Evolutionary conservation across 2,329 filamentous ascomycete genomes (phyloP).

Genomic region (Colletotrichum eremochloae): DNA sequence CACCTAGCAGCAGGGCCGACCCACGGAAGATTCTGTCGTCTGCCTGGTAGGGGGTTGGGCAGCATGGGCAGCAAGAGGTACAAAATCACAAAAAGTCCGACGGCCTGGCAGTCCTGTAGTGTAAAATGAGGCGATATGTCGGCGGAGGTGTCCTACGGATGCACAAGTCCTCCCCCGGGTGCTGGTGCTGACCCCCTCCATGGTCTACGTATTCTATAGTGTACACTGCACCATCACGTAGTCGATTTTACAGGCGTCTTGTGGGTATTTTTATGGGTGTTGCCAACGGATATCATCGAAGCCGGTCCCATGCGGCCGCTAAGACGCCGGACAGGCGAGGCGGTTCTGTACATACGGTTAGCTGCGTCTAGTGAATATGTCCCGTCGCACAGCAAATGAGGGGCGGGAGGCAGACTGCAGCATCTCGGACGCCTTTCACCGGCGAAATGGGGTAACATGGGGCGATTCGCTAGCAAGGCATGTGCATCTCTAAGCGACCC

Average conservation of each 20-base stretch:
- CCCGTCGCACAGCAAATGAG: not conserved
- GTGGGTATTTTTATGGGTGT: slow-evolving; percentile 23
- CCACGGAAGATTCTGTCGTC: not conserved
- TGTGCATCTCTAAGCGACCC: not conserved
- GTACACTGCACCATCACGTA: not conserved
- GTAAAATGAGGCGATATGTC: not conserved
- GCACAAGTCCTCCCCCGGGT: not conserved
- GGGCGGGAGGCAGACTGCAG: slow-evolving; percentile 1
- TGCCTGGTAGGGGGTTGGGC: not conserved
- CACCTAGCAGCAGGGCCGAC: slow-evolving; percentile 4
- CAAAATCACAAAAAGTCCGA: not conserved
- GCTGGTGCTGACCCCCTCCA: not conserved
- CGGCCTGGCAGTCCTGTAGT: not conserved
- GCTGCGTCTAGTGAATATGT: not conserved
- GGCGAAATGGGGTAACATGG: not conserved
- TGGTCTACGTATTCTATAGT: not conserved
- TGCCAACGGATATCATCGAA: slow-evolving; percentile 2
- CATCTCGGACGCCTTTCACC: slow-evolving; percentile 4
- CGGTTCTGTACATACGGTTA: slow-evolving; percentile 19
- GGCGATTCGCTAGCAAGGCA: not conserved
- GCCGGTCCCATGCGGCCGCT: slow-evolving; percentile 18
- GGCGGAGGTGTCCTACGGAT: not conserved
- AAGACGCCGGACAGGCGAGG: slow-evolving; percentile 9
- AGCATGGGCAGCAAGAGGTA: not conserved
- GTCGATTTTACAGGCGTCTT: not conserved